phyloP scores from a whole-genome alignment of 2,329 filamentous ascomycete species.

The Emmonsia crescens region DNA sequence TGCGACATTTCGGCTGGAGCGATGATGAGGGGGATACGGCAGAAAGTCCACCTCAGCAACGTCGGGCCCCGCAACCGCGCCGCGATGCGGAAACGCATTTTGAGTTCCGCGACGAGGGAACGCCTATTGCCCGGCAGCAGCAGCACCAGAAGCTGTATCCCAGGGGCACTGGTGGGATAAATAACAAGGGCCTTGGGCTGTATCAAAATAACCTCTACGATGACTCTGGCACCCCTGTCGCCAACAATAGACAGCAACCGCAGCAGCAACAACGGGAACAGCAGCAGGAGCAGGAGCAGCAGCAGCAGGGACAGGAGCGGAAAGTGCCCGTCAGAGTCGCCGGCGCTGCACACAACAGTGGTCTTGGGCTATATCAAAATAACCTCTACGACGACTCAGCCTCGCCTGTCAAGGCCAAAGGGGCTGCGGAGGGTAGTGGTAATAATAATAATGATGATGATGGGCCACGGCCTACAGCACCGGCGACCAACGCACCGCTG shows the following conservation, averaged over 20 bases:
- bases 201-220: slow-evolving; percentile 69
- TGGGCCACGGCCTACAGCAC: background rate
- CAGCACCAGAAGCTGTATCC: slow-evolving; percentile 15
- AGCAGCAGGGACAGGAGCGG: background rate
- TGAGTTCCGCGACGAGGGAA: slow-evolving; percentile 66
- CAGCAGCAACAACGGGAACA: background rate
- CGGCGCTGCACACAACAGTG: slow-evolving; percentile 52
- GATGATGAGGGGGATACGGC: slow-evolving; percentile 45
- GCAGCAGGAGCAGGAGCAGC: slow-evolving; percentile 12
- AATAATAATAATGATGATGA: too few relatives aligned
- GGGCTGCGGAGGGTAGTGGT: slow-evolving; percentile 3
- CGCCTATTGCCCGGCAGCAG: slow-evolving; percentile 40
- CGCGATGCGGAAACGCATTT: slow-evolving; percentile 76
- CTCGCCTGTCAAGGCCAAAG: slow-evolving; percentile 18
- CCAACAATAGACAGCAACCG: too few relatives aligned
- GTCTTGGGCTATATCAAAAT: slow-evolving; percentile 65
- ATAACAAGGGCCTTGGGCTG: slow-evolving; percentile 58
- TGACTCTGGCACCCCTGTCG: slow-evolving; percentile 40
- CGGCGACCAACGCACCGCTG: slow-evolving; percentile 37
- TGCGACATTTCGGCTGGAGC: slow-evolving; percentile 66
- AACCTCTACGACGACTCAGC: slow-evolving; percentile 57
- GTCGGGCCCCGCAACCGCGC: slow-evolving; percentile 53
- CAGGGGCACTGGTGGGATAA: slow-evolving; percentile 37
- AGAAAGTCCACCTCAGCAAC: slow-evolving; percentile 40
- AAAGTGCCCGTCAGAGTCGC: slow-evolving; percentile 26